Percentiles rank a stretch among this genome's conserved stretches.
Evolutionary conservation across 2,329 filamentous ascomycete genomes (phyloP).

Genomic region (Colletotrichum trifolii): DNA sequence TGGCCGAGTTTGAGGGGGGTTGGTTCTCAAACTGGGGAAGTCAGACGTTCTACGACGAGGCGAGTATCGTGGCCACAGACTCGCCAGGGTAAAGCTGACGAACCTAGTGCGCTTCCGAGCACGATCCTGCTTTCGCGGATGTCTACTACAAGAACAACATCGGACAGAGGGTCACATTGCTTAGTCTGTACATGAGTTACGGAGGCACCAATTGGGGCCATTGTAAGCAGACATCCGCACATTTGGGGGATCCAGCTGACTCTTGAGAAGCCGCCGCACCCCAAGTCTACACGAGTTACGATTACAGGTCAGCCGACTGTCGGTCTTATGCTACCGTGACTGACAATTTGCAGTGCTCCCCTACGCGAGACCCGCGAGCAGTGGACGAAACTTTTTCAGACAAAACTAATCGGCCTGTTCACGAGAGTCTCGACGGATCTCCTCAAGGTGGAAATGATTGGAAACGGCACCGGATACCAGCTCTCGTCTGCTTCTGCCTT

Average conservation of each 20-base stretch:
- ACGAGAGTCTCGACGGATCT: constrained; percentile 62
- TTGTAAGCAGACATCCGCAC: constrained; percentile 3
- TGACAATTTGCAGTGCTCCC: constrained; percentile 49
- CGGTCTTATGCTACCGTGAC: not conserved
- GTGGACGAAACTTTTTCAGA: constrained; percentile 63
- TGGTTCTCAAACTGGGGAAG: constrained; percentile 66
- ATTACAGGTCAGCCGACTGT: constrained; percentile 51
- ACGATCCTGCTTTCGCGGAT: constrained; percentile 78
- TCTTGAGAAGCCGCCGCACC: constrained; percentile 17
- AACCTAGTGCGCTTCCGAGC: constrained; percentile 66
- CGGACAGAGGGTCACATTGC: constrained; percentile 72
- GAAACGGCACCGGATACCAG: constrained; percentile 61
- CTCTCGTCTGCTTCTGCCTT: constrained; percentile 51
- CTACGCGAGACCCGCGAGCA: constrained; percentile 65
- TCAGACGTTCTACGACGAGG: constrained; percentile 59
- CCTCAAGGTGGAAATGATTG: constrained; percentile 63
- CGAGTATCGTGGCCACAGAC: constrained; percentile 1
- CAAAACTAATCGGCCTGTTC: constrained; percentile 65
- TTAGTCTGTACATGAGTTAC: constrained; percentile 82
- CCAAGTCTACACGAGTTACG: constrained; percentile 70
- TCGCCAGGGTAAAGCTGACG: constrained; percentile 60
- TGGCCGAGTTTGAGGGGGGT: constrained; percentile 65
- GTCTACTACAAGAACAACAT: constrained; percentile 84
- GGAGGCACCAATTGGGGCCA: constrained; percentile 90
- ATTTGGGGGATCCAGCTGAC: not conserved